Base-by-base conservation (phyloP, 805 yeast species). In the Yarrowia sp. region DNA sequence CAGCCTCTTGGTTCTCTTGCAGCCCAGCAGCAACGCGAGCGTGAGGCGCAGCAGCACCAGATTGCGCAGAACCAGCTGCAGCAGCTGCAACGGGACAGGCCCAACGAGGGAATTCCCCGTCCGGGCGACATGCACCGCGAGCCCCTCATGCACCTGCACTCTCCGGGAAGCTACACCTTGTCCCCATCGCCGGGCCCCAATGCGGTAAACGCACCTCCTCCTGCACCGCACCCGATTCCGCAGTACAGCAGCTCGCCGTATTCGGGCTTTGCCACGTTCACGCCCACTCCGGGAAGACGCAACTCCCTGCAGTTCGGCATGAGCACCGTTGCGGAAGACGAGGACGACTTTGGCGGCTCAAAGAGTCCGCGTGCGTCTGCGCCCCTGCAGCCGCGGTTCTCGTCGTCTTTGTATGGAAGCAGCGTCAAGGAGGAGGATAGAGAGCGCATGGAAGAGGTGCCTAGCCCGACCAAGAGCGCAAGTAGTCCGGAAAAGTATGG, bases 61-160 rank as follows among this genome's bases (percentile, higher is more conserved):
- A 38, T 39, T 31, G 47, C 61, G 10, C 47, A 38, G 47, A 19
- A 55, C 24, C 61, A 62, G 31, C 16, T 38, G 14, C 59, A 51
- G 19, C 47, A 46, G 55, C 38, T 60, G 13, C 64, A 24, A 14
- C 62, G 42, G n/a, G n/a, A n/a, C 61, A 39, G 38, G 53, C 42
- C n/a, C 33, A 41, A 32, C 27, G 38, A 32, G 13, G n/a, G n/a
- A n/a, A n/a, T n/a, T n/a, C n/a, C n/a, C n/a, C n/a, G n/a, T n/a
- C n/a, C n/a, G n/a, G n/a, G n/a, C n/a, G n/a, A n/a, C n/a, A n/a
- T n/a, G n/a, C n/a, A n/a, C n/a, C n/a, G 51, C 27, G 21, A 55
- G 25, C 47, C 36, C 21, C 14, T 38, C 31, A 38, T 55, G 61
- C 41, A 51, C 35, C 22, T 51, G 47, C 47, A 55, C 14, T 38